Conservation (phyloP, 768 basidiomycete species). For the Mycena sanguinolenta region DNA sequence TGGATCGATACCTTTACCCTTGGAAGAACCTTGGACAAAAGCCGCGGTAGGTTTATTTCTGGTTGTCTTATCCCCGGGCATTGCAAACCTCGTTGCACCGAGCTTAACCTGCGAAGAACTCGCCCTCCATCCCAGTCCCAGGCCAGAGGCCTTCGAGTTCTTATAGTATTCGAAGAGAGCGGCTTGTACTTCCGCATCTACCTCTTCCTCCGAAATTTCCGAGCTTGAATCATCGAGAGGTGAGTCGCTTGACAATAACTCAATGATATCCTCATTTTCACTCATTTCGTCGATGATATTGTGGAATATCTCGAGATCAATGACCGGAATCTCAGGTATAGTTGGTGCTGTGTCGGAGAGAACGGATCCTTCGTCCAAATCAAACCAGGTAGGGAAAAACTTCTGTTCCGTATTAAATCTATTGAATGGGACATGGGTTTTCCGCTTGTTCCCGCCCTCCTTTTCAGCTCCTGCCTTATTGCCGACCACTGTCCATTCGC, state of each 20-base stretch:
- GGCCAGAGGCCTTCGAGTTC: neutral
- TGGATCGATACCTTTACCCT: slow-evolving; percentile 1
- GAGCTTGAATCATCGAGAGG: too few species aligned
- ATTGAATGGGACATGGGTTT: neutral
- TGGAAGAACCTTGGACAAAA: neutral
- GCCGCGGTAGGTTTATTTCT: too few species aligned
- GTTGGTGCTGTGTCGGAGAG: too few species aligned
- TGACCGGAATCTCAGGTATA: too few species aligned
- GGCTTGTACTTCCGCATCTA: neutral
- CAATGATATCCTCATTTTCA: too few species aligned
- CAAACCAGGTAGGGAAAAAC: slow-evolving; percentile 9
- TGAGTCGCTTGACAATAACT: too few species aligned
- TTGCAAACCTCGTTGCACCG: neutral
- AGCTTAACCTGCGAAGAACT: neutral
- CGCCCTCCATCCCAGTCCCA: slow-evolving; percentile 11
- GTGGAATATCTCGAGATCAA: too few species aligned
- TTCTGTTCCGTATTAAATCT: neutral
- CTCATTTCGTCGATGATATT: too few species aligned
- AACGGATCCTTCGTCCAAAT: neutral
- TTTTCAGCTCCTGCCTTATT: neutral
- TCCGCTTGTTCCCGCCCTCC: neutral
- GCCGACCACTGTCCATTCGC: neutral
- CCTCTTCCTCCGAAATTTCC: too few species aligned
- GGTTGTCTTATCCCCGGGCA: too few species aligned
- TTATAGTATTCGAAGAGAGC: slow-evolving; percentile 1